Evolutionary conservation across 768 basidiomycete genomes (phyloP).

Genomic region (Suillus spraguei): DNA sequence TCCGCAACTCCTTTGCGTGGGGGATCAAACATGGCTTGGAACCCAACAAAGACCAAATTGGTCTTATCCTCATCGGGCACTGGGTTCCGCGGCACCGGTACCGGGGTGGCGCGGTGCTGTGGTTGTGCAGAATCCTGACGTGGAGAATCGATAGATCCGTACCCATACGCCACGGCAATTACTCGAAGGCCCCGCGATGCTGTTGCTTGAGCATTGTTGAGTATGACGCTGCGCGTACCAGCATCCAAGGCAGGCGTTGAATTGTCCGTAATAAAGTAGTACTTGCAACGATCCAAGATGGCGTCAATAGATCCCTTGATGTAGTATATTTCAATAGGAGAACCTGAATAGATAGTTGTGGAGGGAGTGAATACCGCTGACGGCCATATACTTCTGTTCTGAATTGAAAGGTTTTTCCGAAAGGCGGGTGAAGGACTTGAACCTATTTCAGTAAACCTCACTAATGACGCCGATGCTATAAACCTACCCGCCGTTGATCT

Average conservation of each 20-base stretch:
- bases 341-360: constrained; percentile 29
- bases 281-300: constrained; percentile 83
- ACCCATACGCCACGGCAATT: constrained; percentile 91
- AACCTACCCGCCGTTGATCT: constrained; percentile 72
- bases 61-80: constrained; percentile 38
- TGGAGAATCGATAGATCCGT: constrained; percentile 53
- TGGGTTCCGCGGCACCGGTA: constrained; percentile 32
- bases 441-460: constrained; percentile 12
- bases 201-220: constrained; percentile 67
- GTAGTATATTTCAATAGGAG: constrained; percentile 77
- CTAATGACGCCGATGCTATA: not conserved
- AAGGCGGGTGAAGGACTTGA: constrained; percentile 66
- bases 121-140: constrained; percentile 23
- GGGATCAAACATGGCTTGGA: constrained; percentile 95
- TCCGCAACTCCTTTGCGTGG: constrained; percentile 93
- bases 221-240: constrained; percentile 66
- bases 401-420: constrained; percentile 91
- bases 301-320: constrained; percentile 92
- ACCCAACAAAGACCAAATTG: constrained; percentile 87
- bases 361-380: constrained; percentile 67
- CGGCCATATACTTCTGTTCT: constrained; percentile 92
- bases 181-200: constrained; percentile 82
- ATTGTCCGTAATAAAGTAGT: constrained; percentile 88
- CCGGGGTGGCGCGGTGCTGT: constrained; percentile 20
- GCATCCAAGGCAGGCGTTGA: constrained; percentile 81